Conservation (phyloP, 2,329 filamentous ascomycete genomes). For the Botryotinia narcissicola region DNA sequence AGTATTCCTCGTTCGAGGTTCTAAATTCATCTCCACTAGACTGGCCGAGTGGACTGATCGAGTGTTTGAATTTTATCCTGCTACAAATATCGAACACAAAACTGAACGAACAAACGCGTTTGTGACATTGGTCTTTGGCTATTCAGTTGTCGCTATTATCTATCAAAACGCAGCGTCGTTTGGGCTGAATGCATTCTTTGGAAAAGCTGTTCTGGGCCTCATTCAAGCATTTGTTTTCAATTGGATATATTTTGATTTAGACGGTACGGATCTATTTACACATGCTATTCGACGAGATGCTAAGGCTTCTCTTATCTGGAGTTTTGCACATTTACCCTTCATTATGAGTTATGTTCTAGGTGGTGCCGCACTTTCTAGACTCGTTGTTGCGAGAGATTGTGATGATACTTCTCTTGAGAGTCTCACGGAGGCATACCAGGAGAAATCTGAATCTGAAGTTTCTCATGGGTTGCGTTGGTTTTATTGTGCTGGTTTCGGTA, state of each 20-base stretch:
- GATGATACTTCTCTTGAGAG: slow-evolving; percentile 47
- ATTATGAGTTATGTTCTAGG: slow-evolving; percentile 61
- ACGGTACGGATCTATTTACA: slow-evolving; percentile 51
- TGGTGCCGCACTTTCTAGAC: slow-evolving; percentile 55
- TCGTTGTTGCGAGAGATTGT: slow-evolving; percentile 58
- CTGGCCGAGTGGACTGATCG: slow-evolving; percentile 31
- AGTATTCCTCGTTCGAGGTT: slow-evolving; percentile 43
- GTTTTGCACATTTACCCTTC: slow-evolving; percentile 57
- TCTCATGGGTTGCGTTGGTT: slow-evolving; percentile 56
- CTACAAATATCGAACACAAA: slow-evolving; percentile 64
- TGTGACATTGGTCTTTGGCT: slow-evolving; percentile 62
- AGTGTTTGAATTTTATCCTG: slow-evolving; percentile 58
- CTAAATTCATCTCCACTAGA: slow-evolving; percentile 30
- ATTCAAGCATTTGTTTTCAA: slow-evolving; percentile 59
- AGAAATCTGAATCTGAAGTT: slow-evolving; percentile 51
- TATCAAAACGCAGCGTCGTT: slow-evolving; percentile 54
- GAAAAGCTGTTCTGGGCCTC: slow-evolving; percentile 59
- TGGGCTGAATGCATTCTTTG: slow-evolving; percentile 58
- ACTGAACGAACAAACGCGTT: slow-evolving; percentile 64
- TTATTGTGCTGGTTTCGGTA: slow-evolving; percentile 60
- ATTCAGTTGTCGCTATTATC: slow-evolving; percentile 59
- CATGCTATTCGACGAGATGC: slow-evolving; percentile 60
- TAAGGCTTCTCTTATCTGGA: slow-evolving; percentile 50
- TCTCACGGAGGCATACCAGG: slow-evolving; percentile 51
- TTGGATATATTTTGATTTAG: slow-evolving; percentile 64